These are phyloP conservation scores for Arachnopeziza araneosa DNA, from an alignment of 2,329 filamentous ascomycete species.

Conservation along the genomic window DNA sequence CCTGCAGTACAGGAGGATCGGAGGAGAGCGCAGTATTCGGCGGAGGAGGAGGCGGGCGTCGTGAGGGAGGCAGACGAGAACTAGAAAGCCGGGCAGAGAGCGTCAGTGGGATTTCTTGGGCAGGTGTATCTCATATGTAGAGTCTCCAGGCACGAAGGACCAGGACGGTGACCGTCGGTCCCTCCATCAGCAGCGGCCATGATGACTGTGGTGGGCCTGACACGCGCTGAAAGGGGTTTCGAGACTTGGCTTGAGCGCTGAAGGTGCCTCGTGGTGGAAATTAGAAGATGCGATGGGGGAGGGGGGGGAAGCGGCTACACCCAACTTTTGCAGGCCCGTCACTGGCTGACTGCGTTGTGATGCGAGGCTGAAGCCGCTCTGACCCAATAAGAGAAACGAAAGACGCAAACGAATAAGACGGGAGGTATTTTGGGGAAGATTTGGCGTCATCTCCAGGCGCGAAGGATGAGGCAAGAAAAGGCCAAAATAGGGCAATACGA, in stretches of 20 bases:
- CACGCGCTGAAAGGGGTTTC: background rate
- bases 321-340: background rate
- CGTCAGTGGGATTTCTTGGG: background rate
- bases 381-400: background rate
- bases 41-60: background rate
- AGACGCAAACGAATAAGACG: background rate
- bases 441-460: too few species aligned
- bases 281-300: background rate
- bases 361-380: background rate
- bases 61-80: background rate
- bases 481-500: too few species aligned
- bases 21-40: background rate
- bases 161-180: background rate
- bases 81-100: background rate
- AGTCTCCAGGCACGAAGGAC: background rate
- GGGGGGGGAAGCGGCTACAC: background rate
- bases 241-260: background rate
- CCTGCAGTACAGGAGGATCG: background rate
- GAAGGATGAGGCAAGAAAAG: too few species aligned
- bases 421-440: too few species aligned
- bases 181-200: background rate
- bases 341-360: background rate
- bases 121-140: background rate
- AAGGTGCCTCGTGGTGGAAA: background rate
- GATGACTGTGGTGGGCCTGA: background rate